Base-by-base conservation (phyloP, 176 grass and related monocot genomes). In the Triticum turgidum region DNA sequence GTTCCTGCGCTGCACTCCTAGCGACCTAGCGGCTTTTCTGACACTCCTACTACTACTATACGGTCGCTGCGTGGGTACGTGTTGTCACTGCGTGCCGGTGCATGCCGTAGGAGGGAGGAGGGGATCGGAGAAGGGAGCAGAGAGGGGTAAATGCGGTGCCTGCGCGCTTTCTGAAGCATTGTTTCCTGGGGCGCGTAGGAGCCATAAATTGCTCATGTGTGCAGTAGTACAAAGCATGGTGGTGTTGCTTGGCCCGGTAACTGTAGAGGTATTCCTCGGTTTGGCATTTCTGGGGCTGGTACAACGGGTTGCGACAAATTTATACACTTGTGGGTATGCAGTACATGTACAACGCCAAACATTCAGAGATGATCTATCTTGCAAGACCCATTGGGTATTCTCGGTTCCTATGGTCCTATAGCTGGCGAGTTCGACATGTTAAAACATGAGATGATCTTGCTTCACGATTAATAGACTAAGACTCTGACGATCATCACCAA, bases 391-490 rank as follows among this genome's bases (percentile, higher is more conserved):
- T 5, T 47, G 11, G 44, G 44, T 47, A 47, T 47, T 47, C 42
- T 44, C 42, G 42, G 42, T 2, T 51, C 47, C 13, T 51, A 51
- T 51, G 47, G 13, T 51, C 47, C 13, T 12, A 5, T 51, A 51
- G 11, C 13, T 51, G 14, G 14, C 14, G 14, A 52, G 49, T 52
- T 51, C 4, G 1, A 15, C 13, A 51, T 51, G 47, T 11, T 49
- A 49, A 38, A 41, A 25, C 77, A 61, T 7, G 12, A 13, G 45
- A 13, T 49, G 13, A 51, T 51, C 47, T 51, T 13, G 0, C 11
- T 13, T 49, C 4, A 49, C 1, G 14, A 2, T 52, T 17, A 52
- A 0, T 0, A 52, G 0, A 2, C 0, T 1, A 1, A 52, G 1
- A 6, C 14, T 2, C 49, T 15, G 14, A 0, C 0, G 17, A 2